These are phyloP conservation scores for Exophiala lecanii-corni DNA, from an alignment of 2,329 filamentous ascomycete genomes.

Conservation along the genomic window DNA sequence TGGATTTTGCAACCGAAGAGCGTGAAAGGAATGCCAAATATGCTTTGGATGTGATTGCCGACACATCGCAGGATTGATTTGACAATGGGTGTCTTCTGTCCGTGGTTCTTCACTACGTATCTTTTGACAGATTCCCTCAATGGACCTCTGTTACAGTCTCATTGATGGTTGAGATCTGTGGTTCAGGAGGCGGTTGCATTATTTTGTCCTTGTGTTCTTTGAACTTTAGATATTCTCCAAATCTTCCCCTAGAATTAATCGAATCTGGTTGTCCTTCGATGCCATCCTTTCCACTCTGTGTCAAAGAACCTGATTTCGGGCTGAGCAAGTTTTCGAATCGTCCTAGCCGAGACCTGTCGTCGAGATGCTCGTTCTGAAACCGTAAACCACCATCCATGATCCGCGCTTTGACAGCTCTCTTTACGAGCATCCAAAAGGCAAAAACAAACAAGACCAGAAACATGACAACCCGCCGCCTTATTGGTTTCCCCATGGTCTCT, in stretches of 20 bases:
- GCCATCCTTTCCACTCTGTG: too few relatives aligned
- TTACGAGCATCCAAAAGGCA: background rate
- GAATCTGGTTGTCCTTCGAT: too few relatives aligned
- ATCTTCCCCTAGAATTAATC: background rate
- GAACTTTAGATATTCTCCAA: background rate
- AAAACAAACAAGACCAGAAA: background rate
- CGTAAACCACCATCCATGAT: too few relatives aligned
- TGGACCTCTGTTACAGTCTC: background rate
- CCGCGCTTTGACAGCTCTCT: background rate
- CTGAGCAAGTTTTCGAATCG: background rate
- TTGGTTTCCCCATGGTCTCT: too few relatives aligned
- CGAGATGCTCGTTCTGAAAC: background rate
- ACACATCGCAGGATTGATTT: conserved; percentile 19
- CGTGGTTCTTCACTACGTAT: too few relatives aligned
- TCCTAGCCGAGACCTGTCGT: background rate
- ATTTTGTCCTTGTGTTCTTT: background rate
- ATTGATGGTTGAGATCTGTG: background rate
- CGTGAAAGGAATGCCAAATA: conserved; percentile 43
- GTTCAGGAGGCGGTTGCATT: background rate
- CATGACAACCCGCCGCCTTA: background rate
- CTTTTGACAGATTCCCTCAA: background rate
- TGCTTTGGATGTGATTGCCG: conserved; percentile 30
- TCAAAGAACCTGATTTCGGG: too few relatives aligned
- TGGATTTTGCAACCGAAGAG: conserved; percentile 45
- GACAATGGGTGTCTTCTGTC: too few relatives aligned